These are phyloP conservation scores for Eucommia ulmoides DNA, from an alignment of 257 asterid genomes.

Conservation along the genomic window DNA sequence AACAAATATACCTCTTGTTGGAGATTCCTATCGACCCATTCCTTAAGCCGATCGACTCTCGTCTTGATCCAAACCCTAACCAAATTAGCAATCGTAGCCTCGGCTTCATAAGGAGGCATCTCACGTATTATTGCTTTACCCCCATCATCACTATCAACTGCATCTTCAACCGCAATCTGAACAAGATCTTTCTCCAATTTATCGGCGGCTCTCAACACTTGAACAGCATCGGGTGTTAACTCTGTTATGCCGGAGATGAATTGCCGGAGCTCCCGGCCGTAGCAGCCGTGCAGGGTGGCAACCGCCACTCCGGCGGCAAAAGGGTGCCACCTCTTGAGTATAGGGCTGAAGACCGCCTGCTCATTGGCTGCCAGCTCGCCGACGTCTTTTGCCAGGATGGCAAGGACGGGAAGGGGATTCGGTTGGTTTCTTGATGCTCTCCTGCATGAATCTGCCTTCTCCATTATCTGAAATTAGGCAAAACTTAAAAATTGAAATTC, in stretches of 20 bases:
- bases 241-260: constrained; percentile 74
- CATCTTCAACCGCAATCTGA: constrained; percentile 91
- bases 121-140: constrained; percentile 98
- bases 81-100: constrained; percentile 73
- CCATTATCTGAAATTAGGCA: constrained; percentile 59
- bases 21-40: constrained; percentile 87
- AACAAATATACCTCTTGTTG: constrained; percentile 83
- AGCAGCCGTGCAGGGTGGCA: constrained; percentile 90
- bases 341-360: constrained; percentile 71
- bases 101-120: constrained; percentile 99
- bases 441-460: constrained; percentile 93
- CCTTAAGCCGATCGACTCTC: constrained; percentile 74
- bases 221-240: constrained; percentile 95
- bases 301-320: constrained; percentile 96
- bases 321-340: constrained; percentile 92
- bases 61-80: constrained; percentile 89
- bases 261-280: constrained; percentile 92
- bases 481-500: no score
- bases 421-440: constrained; percentile 80
- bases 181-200: constrained; percentile 93
- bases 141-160: constrained; percentile 98
- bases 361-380: constrained; percentile 78
- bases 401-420: constrained; percentile 87
- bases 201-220: constrained; percentile 87
- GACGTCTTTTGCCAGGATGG: constrained; percentile 91